Conservation (phyloP, 2,329 filamentous ascomycete genomes). For the Microcyclospora pomicola region DNA sequence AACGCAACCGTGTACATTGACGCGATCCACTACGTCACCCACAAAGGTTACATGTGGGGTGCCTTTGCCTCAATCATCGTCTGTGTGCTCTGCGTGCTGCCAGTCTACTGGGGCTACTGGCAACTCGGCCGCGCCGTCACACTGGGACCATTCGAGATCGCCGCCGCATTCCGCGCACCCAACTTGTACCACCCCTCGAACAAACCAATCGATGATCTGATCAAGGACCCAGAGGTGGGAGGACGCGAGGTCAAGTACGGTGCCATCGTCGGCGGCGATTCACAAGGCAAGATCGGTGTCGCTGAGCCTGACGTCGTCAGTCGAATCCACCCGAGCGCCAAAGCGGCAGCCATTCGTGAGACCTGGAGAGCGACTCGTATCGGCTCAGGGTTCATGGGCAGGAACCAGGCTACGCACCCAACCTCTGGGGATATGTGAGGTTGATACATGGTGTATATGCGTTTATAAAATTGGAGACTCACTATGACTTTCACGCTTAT, state of each 20-base stretch:
- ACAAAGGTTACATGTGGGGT: constrained; percentile 18
- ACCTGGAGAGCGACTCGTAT: too few relatives aligned
- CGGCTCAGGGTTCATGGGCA: too few relatives aligned
- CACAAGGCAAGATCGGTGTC: background rate
- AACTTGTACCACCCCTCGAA: background rate
- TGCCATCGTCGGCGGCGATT: background rate
- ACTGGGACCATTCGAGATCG: constrained; percentile 24
- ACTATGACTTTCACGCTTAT: too few relatives aligned
- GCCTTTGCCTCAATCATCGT: constrained; percentile 19
- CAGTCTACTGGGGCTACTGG: constrained; percentile 26
- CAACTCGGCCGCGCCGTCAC: constrained; percentile 23
- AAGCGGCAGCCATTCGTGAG: too few relatives aligned
- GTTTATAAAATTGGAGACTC: too few relatives aligned
- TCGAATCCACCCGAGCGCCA: background rate
- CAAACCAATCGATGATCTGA: background rate
- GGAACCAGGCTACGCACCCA: too few relatives aligned
- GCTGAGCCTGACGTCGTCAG: background rate
- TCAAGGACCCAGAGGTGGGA: background rate
- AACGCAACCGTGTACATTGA: constrained; percentile 7
- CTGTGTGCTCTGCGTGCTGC: constrained; percentile 21
- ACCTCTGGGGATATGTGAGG: too few relatives aligned
- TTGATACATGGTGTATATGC: too few relatives aligned
- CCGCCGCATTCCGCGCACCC: constrained; percentile 1
- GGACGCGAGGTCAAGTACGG: background rate
- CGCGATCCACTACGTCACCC: constrained; percentile 17